Evolutionary conservation across 441 rosid genomes (phyloP).

Genomic region (Erysimum cheiri): DNA sequence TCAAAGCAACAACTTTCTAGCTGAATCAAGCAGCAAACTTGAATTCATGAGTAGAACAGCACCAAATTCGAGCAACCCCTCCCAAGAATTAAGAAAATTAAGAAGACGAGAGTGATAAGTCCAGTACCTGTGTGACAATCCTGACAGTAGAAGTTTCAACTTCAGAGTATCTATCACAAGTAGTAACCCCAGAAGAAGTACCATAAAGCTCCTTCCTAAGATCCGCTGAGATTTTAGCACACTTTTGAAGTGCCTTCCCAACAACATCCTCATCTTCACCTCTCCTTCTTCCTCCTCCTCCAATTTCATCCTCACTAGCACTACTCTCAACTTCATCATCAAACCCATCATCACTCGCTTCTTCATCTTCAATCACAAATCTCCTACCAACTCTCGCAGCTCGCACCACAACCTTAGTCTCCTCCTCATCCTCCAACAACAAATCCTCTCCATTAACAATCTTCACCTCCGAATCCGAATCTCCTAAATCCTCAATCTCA

Average conservation of each 20-base stretch:
- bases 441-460: constrained; percentile 55
- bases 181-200: constrained; percentile 51
- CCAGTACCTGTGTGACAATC: constrained; percentile 71
- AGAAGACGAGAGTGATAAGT: not conserved
- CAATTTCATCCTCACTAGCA: constrained; percentile 60
- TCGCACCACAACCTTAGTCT: constrained; percentile 32
- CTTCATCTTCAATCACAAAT: constrained; percentile 66
- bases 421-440: constrained; percentile 44
- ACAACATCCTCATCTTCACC: constrained; percentile 71
- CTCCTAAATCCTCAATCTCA: constrained; percentile 46
- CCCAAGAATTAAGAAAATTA: not conserved
- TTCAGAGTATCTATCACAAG: constrained; percentile 82
- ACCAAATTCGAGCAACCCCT: constrained; percentile 2
- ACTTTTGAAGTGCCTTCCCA: constrained; percentile 84
- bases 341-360: constrained; percentile 51
- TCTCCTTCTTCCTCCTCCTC: constrained; percentile 38
- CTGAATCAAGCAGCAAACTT: constrained; percentile 6
- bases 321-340: constrained; percentile 58
- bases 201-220: constrained; percentile 82
- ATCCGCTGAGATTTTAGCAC: constrained; percentile 80
- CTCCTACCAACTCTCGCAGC: constrained; percentile 66
- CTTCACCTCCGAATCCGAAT: constrained; percentile 54
- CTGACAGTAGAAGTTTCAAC: constrained; percentile 82
- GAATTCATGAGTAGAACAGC: not conserved
- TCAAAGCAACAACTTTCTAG: constrained; percentile 18